Evolutionary conservation across 139 green algal genomes (phyloP), one percentile per base, ranked within the genome.

Genomic region (Chlamydomonas schloesseri): DNA sequence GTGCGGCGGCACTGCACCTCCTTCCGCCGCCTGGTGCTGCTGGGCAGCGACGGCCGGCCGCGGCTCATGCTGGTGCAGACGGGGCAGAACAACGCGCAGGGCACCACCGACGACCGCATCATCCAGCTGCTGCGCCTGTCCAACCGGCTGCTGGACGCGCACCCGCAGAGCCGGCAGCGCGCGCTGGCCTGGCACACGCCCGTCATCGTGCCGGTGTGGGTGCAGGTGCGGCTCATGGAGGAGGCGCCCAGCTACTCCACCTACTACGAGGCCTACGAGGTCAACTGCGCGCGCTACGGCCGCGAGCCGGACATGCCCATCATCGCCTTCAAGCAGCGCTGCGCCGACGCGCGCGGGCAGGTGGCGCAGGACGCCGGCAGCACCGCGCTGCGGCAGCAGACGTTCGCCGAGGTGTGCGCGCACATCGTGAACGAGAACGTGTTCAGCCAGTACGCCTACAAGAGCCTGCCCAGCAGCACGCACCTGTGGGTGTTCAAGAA

Each of bases 371-470:
- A 90, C 73, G 68, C 31, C 36, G 37, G 69, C 36, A 53, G 34
- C 53, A 1, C 36, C 33, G 36, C 83, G 47, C 82, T 90, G 76
- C 81, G 89, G 23, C 80, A 95, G 73, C 74, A 90, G 81, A 95
- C 96, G 0, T 99, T 96, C 90, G 58, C 28, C 6, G 92, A 96
- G 64, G 90, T 96, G 71, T 91, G 85, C 73, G 78, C 91, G 15
- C 75, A 93, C 42, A 73, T 96, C 33, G 96, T 99, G 15, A 95
- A 80, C 47, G 97, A 99, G 86, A 99, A 98, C 85, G 92, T 99
- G 72, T 98, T 99, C 87, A 94, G 81, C 37, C 96, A 98, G 94
- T 99, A 95, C 88, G 96, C 99, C 84, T 99, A 99, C 96, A 99
- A 99, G 92, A 97, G 91, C 14, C 90, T 99, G 89, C 94, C 96